Base-by-base conservation (phyloP, 2,329 filamentous ascomycete species). In the Metarhizium rileyi region DNA sequence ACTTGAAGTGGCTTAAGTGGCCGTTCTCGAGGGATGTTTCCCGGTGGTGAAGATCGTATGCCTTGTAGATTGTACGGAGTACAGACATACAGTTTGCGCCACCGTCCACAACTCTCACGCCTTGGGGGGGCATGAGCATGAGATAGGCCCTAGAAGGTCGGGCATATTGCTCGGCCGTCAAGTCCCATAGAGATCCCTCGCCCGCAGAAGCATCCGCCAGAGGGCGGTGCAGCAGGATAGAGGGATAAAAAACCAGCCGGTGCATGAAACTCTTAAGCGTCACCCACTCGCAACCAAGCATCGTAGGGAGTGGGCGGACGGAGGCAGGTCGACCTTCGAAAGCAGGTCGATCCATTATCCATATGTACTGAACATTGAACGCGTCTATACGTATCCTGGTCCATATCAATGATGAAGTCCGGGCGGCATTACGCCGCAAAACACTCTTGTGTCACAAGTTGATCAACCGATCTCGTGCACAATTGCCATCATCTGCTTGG, bases 381-480 rank as follows among this genome's bases (percentile, higher is more conserved):
- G 35, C 16, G 35, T 7, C 35, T 42, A 42, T 25, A 18, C 18
- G 10, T 25, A 42, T 25, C 38, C 38, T 12, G 18, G 38, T 23
- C 26, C 26, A 26, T 20, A 43, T 33, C 30, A 33, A 33, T 14
- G 9, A 33, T 45, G 18, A 25, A n/a, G 18, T 33, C 40, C 20
- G 27, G 26, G 33, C 30, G 40, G 43, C 26, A 33, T 33, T 44
- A 47, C 22, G n/a, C 38, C 38, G 49, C 23, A 26, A 22, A 33
- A 33, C 30, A 33, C 12, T 30, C n/a, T 38, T 18, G 44, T 44
- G 30, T 35, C 26, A 47, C 45, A 44, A 20, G 27, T 35, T 46
- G 36, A 9, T 36, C 20, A 28, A 41, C 22, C 38, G 12, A 20
- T 36, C 48, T 28, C 38, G 38, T 48, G 44, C 44, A 48, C 49